A percentile compares a stretch with the other conserved stretches of the same genome.
phyloP scores from a whole-genome alignment of 2,329 filamentous ascomycete genomes.

The Penicillium glabrum region DNA sequence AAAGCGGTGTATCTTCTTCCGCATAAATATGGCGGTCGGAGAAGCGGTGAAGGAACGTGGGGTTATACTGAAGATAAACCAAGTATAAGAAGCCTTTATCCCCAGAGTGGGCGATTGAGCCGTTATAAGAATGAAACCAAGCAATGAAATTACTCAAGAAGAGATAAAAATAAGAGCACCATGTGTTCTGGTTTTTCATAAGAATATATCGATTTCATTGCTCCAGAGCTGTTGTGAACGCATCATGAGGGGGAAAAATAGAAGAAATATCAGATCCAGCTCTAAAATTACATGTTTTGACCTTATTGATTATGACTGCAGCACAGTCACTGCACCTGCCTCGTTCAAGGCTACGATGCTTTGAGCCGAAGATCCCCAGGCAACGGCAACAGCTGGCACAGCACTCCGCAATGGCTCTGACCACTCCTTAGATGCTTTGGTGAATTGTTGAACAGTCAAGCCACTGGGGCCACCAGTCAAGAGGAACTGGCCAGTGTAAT shows the following conservation, averaged over 20 bases:
- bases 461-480: slow-evolving; percentile 78
- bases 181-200: neutral
- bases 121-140: neutral
- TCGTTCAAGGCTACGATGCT: slow-evolving; percentile 72
- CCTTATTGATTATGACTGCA: slow-evolving; percentile 44
- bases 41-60: neutral
- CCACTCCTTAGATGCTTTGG: slow-evolving; percentile 85
- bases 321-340: slow-evolving; percentile 72
- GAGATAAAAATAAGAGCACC: neutral
- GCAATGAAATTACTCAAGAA: neutral
- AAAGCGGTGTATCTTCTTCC: slow-evolving; percentile 13
- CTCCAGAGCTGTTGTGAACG: slow-evolving; percentile 17
- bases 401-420: slow-evolving; percentile 78
- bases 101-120: neutral
- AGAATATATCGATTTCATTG: slow-evolving; percentile 9
- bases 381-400: slow-evolving; percentile 68
- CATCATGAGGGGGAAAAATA: slow-evolving; percentile 13
- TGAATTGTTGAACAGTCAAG: slow-evolving; percentile 84
- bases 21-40: neutral
- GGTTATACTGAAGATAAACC: neutral
- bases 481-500: slow-evolving; percentile 92
- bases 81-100: neutral
- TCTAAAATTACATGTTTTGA: slow-evolving; percentile 26
- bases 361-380: slow-evolving; percentile 75
- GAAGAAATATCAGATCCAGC: slow-evolving; percentile 13